These are phyloP conservation scores for Xerocomus nothofagi DNA, from an alignment of 1,284 basidiomycete species.

Conservation along the genomic window DNA sequence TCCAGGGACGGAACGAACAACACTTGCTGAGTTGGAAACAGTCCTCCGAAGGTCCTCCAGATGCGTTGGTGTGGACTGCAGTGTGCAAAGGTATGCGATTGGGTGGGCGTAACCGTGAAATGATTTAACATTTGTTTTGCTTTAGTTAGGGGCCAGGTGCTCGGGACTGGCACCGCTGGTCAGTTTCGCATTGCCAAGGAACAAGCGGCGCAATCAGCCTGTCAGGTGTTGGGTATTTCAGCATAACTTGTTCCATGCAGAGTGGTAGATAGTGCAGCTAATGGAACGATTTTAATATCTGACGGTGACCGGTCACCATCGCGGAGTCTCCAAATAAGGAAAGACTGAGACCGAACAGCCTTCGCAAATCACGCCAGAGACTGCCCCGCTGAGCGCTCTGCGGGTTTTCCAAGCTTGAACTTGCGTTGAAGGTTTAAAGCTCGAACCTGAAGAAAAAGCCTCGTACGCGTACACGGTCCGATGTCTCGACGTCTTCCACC, in stretches of 20 bases:
- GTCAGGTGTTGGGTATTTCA: slow-evolving; percentile 32
- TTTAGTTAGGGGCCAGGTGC: slow-evolving; percentile 48
- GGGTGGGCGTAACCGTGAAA: not conserved
- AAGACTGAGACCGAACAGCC: slow-evolving; percentile 1
- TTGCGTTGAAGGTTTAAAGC: not conserved
- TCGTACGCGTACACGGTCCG: slow-evolving; percentile 6
- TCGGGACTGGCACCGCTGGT: slow-evolving; percentile 44
- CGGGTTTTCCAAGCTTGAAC: not conserved
- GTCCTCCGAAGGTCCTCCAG: slow-evolving; percentile 39
- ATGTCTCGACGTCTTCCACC: slow-evolving; percentile 34
- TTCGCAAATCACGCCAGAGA: slow-evolving; percentile 9
- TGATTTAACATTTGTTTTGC: not conserved
- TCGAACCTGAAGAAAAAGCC: slow-evolving; percentile 31
- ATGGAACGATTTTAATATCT: not conserved
- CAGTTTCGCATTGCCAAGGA: slow-evolving; percentile 49
- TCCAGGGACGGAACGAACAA: slow-evolving; percentile 37
- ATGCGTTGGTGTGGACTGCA: slow-evolving; percentile 48
- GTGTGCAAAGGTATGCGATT: slow-evolving; percentile 52
- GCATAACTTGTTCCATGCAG: slow-evolving; percentile 6
- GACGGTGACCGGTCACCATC: slow-evolving; percentile 12
- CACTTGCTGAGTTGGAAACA: slow-evolving; percentile 44
- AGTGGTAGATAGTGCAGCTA: slow-evolving; percentile 5
- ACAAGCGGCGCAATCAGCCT: slow-evolving; percentile 50
- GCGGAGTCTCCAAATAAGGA: slow-evolving; percentile 37
- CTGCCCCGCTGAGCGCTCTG: too few species aligned